Evolutionary conservation across 345 rosid species (phyloP).

Genomic region (Turnera subulata): DNA sequence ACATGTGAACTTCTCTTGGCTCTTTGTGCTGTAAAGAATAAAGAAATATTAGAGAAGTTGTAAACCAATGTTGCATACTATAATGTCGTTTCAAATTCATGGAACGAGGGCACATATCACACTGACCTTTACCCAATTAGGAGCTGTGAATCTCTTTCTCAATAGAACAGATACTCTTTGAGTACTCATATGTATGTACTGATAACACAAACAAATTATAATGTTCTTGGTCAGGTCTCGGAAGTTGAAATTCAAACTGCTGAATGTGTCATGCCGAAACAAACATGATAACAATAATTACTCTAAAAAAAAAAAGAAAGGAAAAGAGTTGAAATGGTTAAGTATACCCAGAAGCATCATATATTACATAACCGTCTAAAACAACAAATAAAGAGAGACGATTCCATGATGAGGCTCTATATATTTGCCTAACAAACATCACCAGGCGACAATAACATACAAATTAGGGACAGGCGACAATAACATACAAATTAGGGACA

Average conservation of each 20-base stretch:
- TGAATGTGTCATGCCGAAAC: too few relatives aligned
- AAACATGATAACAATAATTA: too few relatives aligned
- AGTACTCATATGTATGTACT: slow-evolving; percentile 81
- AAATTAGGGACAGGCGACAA: too few relatives aligned
- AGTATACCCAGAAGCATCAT: too few relatives aligned
- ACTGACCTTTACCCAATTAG: slow-evolving; percentile 95
- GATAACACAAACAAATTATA: slow-evolving; percentile 22
- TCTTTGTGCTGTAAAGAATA: slow-evolving; percentile 84
- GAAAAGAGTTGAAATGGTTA: too few relatives aligned
- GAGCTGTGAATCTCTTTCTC: slow-evolving; percentile 90
- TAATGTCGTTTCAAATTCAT: slow-evolving; percentile 4
- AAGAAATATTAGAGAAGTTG: slow-evolving; percentile 19
- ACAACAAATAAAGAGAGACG: too few relatives aligned
- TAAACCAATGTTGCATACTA: slow-evolving; percentile 7
- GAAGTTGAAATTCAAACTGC: not conserved
- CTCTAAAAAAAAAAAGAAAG: not conserved
- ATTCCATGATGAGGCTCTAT: too few relatives aligned
- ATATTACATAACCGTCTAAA: too few relatives aligned
- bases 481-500: too few relatives aligned
- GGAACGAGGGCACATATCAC: slow-evolving; percentile 11
- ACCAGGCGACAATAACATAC: too few relatives aligned
- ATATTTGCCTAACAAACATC: too few relatives aligned
- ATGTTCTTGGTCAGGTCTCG: slow-evolving; percentile 18
- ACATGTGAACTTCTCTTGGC: slow-evolving; percentile 99
- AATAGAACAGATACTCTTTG: slow-evolving; percentile 77